A percentile compares a stretch with the other conserved stretches of the same genome.
These are phyloP conservation scores for Odontarrhena argentea DNA, from an alignment of 345 rosid genomes.

Conservation along the genomic window DNA sequence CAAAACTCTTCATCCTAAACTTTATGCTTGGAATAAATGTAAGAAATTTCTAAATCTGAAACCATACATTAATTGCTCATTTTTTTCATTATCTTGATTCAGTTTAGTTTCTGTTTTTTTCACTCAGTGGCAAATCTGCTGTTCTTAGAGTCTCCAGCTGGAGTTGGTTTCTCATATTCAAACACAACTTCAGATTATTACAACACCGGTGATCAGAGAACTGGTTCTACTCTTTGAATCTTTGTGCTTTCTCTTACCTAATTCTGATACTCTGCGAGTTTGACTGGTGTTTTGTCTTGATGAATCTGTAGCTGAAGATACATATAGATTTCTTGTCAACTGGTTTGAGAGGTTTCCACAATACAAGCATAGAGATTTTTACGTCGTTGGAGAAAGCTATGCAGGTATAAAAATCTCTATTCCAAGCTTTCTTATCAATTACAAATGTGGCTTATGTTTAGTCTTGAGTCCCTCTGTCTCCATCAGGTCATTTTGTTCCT, in stretches of 20 bases:
- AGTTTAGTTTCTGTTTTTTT: conserved; percentile 16
- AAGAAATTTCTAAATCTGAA: conserved; percentile 20
- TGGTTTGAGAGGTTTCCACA: conserved; percentile 98
- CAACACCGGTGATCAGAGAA: conserved; percentile 80
- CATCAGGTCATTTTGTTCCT: conserved; percentile 94
- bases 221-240: conserved; percentile 52
- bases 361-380: conserved; percentile 89
- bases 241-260: conserved; percentile 11
- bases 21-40: conserved; percentile 88
- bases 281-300: conserved; percentile 8
- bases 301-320: conserved; percentile 75
- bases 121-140: conserved; percentile 82
- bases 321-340: conserved; percentile 67
- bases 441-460: conserved; percentile 2
- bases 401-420: conserved; percentile 56
- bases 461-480: background rate
- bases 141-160: conserved; percentile 96
- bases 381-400: conserved; percentile 94
- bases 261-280: conserved; percentile 3
- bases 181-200: conserved; percentile 85
- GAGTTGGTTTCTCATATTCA: conserved; percentile 92
- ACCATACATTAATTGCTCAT: background rate
- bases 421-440: background rate
- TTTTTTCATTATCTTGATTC: conserved; percentile 11
- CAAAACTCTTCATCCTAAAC: conserved; percentile 66